Evolutionary conservation across 2,329 filamentous ascomycete species (phyloP).

Genomic region (Colletotrichum incanum): DNA sequence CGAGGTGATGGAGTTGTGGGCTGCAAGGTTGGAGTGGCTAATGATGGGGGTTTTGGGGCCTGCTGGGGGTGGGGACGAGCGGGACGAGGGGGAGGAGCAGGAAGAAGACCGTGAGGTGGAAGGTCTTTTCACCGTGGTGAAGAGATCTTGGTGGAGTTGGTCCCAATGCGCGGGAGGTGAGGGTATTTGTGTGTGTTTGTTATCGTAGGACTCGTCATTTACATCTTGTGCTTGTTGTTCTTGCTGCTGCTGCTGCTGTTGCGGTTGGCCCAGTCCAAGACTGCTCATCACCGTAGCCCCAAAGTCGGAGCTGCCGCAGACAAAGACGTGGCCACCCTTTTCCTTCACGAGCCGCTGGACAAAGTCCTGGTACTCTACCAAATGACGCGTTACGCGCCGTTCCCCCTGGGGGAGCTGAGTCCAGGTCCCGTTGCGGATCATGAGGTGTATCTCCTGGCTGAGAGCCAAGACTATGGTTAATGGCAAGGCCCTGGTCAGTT

Average conservation of each 20-base stretch:
- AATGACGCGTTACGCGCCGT: slow-evolving; percentile 17
- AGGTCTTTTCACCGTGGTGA: background rate
- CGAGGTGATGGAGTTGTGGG: slow-evolving; percentile 35
- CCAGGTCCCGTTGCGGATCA: slow-evolving; percentile 20
- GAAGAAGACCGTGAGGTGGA: background rate
- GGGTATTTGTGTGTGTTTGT: slow-evolving; percentile 6
- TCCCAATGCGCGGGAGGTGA: slow-evolving; percentile 17
- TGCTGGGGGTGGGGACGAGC: background rate
- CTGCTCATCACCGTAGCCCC: slow-evolving; percentile 25
- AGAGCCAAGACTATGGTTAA: slow-evolving; percentile 30
- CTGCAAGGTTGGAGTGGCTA: slow-evolving; percentile 22
- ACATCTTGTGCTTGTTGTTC: background rate
- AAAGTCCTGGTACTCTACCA: slow-evolving; percentile 14
- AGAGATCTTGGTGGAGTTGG: slow-evolving; percentile 37
- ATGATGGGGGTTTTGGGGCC: background rate
- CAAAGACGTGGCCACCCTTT: slow-evolving; percentile 27
- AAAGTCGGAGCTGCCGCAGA: slow-evolving; percentile 38
- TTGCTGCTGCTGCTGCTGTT: slow-evolving; percentile 11
- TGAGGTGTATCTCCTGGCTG: slow-evolving; percentile 33
- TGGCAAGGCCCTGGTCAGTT: slow-evolving; percentile 23
- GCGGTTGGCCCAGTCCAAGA: slow-evolving; percentile 19
- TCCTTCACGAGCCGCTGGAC: slow-evolving; percentile 21
- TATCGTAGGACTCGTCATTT: background rate
- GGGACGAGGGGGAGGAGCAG: background rate
- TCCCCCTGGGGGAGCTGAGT: slow-evolving; percentile 11